Evolutionary conservation across 805 yeast genomes (phyloP), one percentile per base, ranked within the genome.

Genomic region (Yamadazyma olivae): DNA sequence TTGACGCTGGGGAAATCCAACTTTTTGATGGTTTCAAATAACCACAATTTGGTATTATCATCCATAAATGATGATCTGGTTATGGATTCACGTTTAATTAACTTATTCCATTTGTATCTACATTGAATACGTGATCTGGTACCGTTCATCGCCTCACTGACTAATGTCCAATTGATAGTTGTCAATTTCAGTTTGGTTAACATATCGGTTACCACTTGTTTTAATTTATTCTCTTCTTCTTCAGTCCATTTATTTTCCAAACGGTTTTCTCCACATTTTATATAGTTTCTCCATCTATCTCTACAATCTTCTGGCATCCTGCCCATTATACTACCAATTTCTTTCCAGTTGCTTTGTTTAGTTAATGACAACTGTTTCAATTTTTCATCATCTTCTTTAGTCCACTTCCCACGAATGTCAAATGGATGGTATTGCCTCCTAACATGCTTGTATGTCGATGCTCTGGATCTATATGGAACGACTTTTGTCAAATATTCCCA

Each of bases 261-360:
- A 45, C 97, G 70, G 36, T 76, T 76, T 13, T 69, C 70, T 17
- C 97, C 97, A 65, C 97, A 91, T 58, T 90, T 90, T 44, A 90
- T 84, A 55, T 90, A 91, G 56, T 91, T 91, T 59, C 98, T 73
- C 95, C 95, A 91, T 49, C 98, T 72, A 57, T 91, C 98, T 49
- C 98, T 74, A 59, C 97, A 90, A 61, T 91, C 98, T 54, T 91
- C 98, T 0, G 98, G 97, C 98, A 91, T 91, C 51, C 98, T 71
- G 10, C 85, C 87, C 77, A 91, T 69, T 6, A 68, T 65, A 35
- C 73, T 73, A 6, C 97, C 97, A 41, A 91, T 85, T 27, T 70
- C 68, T 48, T 87, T 87, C 98, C 98, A 91, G 53, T 84, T 88
- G 13, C 93, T 88, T 40, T 81, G 87, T 47, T 77, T 75, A 17